Percentiles rank a stretch among this genome's conserved stretches.
phyloP scores from a whole-genome alignment of 352 stramenopile genomes.

The Phytophthora chlamydospora region DNA sequence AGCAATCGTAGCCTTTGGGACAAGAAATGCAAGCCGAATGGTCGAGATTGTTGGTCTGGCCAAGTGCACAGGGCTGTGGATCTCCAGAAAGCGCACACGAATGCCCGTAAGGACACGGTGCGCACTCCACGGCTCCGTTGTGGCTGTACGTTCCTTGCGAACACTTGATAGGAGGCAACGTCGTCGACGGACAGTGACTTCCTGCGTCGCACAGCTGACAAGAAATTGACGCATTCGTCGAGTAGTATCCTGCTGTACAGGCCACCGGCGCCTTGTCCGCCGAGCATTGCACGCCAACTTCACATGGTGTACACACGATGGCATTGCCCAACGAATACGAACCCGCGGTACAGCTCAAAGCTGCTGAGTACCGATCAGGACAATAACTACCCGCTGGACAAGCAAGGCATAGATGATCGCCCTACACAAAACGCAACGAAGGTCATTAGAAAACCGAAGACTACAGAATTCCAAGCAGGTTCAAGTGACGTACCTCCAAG shows the following conservation, averaged over 20 bases:
- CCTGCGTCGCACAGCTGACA: conserved; percentile 43
- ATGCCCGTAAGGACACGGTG: conserved; percentile 54
- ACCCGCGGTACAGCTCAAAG: conserved; percentile 32
- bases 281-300: conserved; percentile 53
- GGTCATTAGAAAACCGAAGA: neutral
- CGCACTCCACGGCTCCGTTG: conserved; percentile 44
- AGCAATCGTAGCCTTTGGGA: conserved; percentile 51
- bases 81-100: conserved; percentile 34
- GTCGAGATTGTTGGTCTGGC: conserved; percentile 52
- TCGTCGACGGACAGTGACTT: conserved; percentile 43
- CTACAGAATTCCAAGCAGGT: neutral
- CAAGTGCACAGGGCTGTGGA: conserved; percentile 41
- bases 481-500: conserved; percentile 29
- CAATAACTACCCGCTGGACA: conserved; percentile 57
- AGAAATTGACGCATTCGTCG: conserved; percentile 18
- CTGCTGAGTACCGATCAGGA: conserved; percentile 19
- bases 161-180: conserved; percentile 35
- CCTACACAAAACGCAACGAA: conserved; percentile 24
- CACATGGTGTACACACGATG: conserved; percentile 50
- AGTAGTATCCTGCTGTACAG: conserved; percentile 42
- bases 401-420: conserved; percentile 37
- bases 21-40: conserved; percentile 53
- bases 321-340: conserved; percentile 54
- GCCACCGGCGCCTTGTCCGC: conserved; percentile 22
- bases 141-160: conserved; percentile 47